Percentiles rank a stretch among this genome's conserved stretches.
These are phyloP conservation scores for Pseudogymnoascus sp. DNA, from an alignment of 2,329 filamentous ascomycete genomes.

Conservation along the genomic window DNA sequence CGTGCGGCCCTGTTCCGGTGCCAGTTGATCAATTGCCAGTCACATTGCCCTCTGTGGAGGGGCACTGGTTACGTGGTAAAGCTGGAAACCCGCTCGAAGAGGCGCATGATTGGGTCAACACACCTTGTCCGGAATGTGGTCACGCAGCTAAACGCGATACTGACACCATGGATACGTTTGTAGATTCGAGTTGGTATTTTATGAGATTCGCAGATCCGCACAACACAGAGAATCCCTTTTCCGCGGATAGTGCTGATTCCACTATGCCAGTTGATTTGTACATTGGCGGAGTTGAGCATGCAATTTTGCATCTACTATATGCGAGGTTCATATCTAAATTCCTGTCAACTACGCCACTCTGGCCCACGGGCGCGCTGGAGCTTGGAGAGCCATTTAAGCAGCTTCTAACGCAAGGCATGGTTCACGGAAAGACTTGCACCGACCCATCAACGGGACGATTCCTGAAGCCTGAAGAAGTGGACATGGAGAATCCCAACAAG, in stretches of 20 bases:
- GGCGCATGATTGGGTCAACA: constrained; percentile 67
- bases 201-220: constrained; percentile 69
- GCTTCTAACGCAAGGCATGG: constrained; percentile 89
- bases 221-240: constrained; percentile 57
- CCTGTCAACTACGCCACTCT: constrained; percentile 51
- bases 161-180: constrained; percentile 95
- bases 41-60: constrained; percentile 60
- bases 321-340: constrained; percentile 89
- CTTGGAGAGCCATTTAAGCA: constrained; percentile 69
- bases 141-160: constrained; percentile 72
- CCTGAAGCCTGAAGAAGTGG: constrained; percentile 68
- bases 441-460: constrained; percentile 71
- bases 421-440: constrained; percentile 77
- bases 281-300: constrained; percentile 83
- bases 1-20: constrained; percentile 74
- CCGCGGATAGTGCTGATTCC: constrained; percentile 46
- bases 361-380: constrained; percentile 36
- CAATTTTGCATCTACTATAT: constrained; percentile 83
- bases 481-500: constrained; percentile 47
- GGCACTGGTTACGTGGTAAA: constrained; percentile 61
- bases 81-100: constrained; percentile 71
- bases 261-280: constrained; percentile 79
- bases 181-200: constrained; percentile 93
- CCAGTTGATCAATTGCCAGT: constrained; percentile 72
- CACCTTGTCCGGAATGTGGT: constrained; percentile 66